Conservation (phyloP, 78 protist genomes). For the Dictyostelium intermedium region DNA sequence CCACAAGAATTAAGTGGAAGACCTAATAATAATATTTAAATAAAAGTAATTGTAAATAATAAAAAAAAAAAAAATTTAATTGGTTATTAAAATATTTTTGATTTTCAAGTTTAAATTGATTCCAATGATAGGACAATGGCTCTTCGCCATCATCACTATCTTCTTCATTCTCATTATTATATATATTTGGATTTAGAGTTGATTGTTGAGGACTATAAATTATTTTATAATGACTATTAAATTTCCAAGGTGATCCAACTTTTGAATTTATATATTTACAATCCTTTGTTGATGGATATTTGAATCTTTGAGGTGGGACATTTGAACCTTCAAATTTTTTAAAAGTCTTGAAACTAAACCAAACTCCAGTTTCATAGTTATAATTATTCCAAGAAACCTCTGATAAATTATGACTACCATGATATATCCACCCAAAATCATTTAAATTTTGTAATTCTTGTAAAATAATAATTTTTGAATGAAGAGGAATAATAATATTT, state of each 20-base stretch:
- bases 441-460: background rate
- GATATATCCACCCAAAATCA: conserved; percentile 6
- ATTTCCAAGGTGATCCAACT: conserved; percentile 16
- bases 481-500: conserved; percentile 33
- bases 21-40: background rate
- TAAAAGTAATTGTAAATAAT: background rate
- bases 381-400: conserved; percentile 13
- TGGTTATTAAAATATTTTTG: background rate
- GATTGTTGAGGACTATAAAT: background rate
- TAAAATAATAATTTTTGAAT: conserved; percentile 27
- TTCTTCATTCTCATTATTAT: background rate
- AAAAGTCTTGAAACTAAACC: background rate
- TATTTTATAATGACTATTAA: background rate
- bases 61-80: background rate
- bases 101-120: background rate
- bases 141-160: background rate
- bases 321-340: background rate
- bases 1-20: conserved; percentile 12
- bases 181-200: background rate
- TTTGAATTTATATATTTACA: background rate
- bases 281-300: background rate
- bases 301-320: background rate
- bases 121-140: background rate
- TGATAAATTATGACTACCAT: conserved; percentile 53
- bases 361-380: conserved; percentile 45